phyloP scores from a whole-genome alignment of 2,329 filamentous ascomycete genomes.

The Xylaria sp. region DNA sequence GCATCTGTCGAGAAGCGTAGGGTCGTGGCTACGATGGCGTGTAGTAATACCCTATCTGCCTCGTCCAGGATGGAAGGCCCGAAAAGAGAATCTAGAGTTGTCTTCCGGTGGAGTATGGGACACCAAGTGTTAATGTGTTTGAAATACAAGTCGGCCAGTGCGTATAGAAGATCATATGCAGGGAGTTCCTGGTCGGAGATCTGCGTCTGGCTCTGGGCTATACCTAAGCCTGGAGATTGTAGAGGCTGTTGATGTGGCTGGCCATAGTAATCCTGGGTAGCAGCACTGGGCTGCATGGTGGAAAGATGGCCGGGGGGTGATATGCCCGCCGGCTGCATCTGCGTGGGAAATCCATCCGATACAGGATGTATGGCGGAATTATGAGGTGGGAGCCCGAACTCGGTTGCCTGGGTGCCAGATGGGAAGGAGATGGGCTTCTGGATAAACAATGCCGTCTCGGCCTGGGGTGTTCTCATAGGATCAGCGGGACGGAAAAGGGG shows the following conservation, averaged over 20 bases:
- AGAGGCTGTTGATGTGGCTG: conserved; percentile 57
- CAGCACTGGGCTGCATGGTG: conserved; percentile 52
- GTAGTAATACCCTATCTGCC: conserved; percentile 82
- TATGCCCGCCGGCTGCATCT: conserved; percentile 54
- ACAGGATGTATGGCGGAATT: conserved; percentile 55
- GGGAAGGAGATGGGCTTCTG: conserved; percentile 66
- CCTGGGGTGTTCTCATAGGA: conserved; percentile 61
- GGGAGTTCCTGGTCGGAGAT: conserved; percentile 73
- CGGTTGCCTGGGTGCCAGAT: conserved; percentile 57
- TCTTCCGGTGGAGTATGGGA: conserved; percentile 86
- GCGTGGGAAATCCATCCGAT: conserved; percentile 61
- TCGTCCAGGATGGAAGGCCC: conserved; percentile 80
- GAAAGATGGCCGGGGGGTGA: conserved; percentile 51
- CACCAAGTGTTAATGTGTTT: conserved; percentile 87
- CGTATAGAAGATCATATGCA: conserved; percentile 78
- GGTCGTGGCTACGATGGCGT: conserved; percentile 89
- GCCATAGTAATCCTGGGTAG: conserved; percentile 63
- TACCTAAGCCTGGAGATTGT: conserved; percentile 67
- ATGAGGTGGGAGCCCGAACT: conserved; percentile 60
- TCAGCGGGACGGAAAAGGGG: conserved; percentile 62
- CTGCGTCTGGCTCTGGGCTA: conserved; percentile 59
- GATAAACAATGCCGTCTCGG: conserved; percentile 69
- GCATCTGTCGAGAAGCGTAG: conserved; percentile 83
- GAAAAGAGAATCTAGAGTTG: conserved; percentile 84
- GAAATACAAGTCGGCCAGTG: conserved; percentile 79